Percentiles rank a stretch among this genome's conserved stretches.
phyloP scores from a whole-genome alignment of 2,329 filamentous ascomycete genomes.

The Hysterium pulicare region DNA sequence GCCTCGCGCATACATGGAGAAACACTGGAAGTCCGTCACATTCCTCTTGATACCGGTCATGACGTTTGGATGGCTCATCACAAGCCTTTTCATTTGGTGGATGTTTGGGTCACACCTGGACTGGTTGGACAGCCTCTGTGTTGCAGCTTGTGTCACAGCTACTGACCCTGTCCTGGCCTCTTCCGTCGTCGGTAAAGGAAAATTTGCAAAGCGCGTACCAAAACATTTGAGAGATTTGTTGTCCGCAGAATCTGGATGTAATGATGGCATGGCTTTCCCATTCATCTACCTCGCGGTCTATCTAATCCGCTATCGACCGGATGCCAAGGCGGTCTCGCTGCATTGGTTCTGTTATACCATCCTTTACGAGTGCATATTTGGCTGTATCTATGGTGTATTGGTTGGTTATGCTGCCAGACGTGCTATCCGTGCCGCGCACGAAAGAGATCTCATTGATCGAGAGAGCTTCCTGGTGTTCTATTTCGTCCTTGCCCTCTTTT shows the following conservation, averaged over 20 bases:
- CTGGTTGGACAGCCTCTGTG: constrained; percentile 85
- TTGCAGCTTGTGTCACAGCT: constrained; percentile 91
- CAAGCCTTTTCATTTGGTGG: constrained; percentile 93
- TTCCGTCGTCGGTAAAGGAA: constrained; percentile 97
- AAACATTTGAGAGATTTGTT: constrained; percentile 95
- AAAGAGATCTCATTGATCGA: constrained; percentile 80
- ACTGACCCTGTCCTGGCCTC: constrained; percentile 96
- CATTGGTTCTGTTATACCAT: constrained; percentile 90
- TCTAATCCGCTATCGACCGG: constrained; percentile 74
- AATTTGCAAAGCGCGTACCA: constrained; percentile 94
- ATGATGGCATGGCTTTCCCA: constrained; percentile 99
- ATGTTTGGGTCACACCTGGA: constrained; percentile 68
- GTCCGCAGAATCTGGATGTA: constrained; percentile 95
- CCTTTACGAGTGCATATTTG: constrained; percentile 93
- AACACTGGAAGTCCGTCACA: constrained; percentile 89
- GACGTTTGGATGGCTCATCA: constrained; percentile 92
- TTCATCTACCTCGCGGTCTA: constrained; percentile 94
- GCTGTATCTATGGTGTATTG: constrained; percentile 79
- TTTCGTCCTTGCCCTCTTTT: constrained; percentile 93
- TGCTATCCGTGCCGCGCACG: constrained; percentile 83
- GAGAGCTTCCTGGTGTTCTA: constrained; percentile 99
- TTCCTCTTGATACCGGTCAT: constrained; percentile 91
- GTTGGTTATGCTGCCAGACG: constrained; percentile 89
- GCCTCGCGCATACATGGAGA: constrained; percentile 95
- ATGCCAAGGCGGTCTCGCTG: constrained; percentile 66